Evolutionary conservation across 305 asterid species (phyloP).

Genomic region (Fraxinus sp.): DNA sequence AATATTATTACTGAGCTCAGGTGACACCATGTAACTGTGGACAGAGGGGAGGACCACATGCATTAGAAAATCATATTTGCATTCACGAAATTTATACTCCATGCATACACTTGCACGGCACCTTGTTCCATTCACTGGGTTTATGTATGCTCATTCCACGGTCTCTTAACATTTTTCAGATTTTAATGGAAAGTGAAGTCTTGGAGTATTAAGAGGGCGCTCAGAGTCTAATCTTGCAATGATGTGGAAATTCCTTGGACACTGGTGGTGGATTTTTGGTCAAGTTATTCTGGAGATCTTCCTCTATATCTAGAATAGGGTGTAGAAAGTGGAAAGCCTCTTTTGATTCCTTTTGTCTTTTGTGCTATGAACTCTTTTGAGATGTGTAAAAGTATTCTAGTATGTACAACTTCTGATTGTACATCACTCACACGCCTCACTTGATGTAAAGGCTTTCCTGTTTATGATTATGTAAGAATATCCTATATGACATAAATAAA

Average conservation of each 20-base stretch:
- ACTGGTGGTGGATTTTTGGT: neutral
- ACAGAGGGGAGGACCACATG: too few relatives aligned
- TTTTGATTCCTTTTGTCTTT: neutral
- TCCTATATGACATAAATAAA: neutral
- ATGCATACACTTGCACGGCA: neutral
- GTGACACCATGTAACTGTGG: too few relatives aligned
- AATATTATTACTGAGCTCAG: too few relatives aligned
- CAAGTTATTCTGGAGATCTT: neutral
- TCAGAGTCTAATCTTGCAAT: neutral
- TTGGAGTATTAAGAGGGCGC: neutral
- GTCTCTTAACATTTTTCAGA: neutral
- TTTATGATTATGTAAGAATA: neutral
- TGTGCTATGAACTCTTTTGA: neutral
- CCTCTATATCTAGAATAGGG: neutral
- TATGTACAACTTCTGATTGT: neutral
- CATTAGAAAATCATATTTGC: too few relatives aligned
- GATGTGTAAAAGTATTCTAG: neutral
- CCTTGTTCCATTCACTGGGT: too few relatives aligned
- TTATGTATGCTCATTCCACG: too few relatives aligned
- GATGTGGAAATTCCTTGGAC: neutral
- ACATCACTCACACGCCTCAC: neutral
- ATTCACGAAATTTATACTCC: too few relatives aligned
- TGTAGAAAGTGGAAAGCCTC: neutral
- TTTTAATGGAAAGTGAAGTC: neutral
- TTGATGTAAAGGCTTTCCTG: neutral